Base-by-base conservation (phyloP, 2,329 filamentous ascomycete genomes). In the Graphiopsis chlorocephala region DNA sequence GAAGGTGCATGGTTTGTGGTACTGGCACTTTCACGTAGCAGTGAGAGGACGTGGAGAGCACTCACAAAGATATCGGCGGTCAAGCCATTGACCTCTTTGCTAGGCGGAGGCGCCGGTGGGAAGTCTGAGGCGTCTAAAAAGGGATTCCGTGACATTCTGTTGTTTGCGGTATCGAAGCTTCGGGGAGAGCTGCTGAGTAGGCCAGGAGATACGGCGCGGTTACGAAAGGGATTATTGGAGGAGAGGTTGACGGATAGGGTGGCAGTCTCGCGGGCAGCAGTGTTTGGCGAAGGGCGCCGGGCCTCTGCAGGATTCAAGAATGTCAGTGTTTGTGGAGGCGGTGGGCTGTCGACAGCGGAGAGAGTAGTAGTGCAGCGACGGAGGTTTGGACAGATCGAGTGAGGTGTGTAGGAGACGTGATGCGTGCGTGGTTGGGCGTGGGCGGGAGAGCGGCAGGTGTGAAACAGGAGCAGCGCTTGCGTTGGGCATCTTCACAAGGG, bases 221-320 rank as follows among this genome's bases (percentile, higher is more conserved):
- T 91, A 81, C 90, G 88, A 75, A 86, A 93, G 68, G 90, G 90
- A 76, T 93, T 93, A 84, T 93, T 93, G 77, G 88, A 88, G 73
- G 80, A 78, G 64, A 93, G 85, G 78, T 88, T 89, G 76, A 90
- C 31, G 63, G 85, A 62, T 38, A 81, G 74, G 89, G 81, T 70
- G 82, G 83, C 69, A 53, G 61, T 42, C 84, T 77, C 71, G 85
- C 84, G 69, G 79, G 82, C 71, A 78, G 60, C 60, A 50, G 60
- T 62, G 65, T 80, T 79, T 79, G 73, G 69, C 72, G 72, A 75
- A 73, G 70, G 66, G 42, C 55, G 64, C 60, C 60, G 48, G 60
- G 60, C 23, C 47, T 62, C 60, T 59, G 56, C 45, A 33, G 50
- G 61, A 25, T 12, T 28, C 20, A 57, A 47, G 50, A 47, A 48